Conservation (phyloP, 75 land plant species). For the Cupressus sempervirens region DNA sequence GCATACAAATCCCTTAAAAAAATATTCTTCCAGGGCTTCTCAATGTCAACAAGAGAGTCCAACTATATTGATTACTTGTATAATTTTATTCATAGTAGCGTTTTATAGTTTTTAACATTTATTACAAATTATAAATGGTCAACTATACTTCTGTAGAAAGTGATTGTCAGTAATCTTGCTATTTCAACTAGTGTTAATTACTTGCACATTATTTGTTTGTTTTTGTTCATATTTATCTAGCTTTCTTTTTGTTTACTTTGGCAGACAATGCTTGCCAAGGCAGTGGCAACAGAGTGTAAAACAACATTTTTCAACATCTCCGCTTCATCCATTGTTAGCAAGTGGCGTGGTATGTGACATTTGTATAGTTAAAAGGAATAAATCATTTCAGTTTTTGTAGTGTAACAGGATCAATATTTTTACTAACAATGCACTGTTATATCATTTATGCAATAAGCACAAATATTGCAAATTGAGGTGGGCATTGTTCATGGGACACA, state of each 20-base stretch:
- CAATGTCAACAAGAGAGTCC: background rate
- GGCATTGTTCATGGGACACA: background rate
- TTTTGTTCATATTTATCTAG: background rate
- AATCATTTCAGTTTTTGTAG: background rate
- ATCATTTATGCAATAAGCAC: background rate
- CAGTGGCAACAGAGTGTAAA: constrained; percentile 97
- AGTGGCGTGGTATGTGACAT: constrained; percentile 84
- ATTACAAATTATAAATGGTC: background rate
- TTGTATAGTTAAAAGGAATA: background rate
- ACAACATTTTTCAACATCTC: constrained; percentile 99
- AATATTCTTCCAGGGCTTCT: background rate
- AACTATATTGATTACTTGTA: background rate
- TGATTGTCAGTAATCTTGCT: background rate
- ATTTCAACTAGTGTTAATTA: background rate
- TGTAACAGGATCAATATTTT: background rate
- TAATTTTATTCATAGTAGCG: background rate
- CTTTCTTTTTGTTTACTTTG: background rate
- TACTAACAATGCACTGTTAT: background rate
- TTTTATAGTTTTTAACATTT: background rate
- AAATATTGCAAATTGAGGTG: background rate
- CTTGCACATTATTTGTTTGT: background rate
- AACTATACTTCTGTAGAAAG: background rate
- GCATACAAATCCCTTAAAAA: background rate
- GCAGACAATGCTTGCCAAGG: constrained; percentile 99
- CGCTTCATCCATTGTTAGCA: constrained; percentile 98